Evolutionary conservation across 257 asterid genomes (phyloP), one percentile per base, ranked within the genome.

Genomic region (Jacaranda mimosifolia): DNA sequence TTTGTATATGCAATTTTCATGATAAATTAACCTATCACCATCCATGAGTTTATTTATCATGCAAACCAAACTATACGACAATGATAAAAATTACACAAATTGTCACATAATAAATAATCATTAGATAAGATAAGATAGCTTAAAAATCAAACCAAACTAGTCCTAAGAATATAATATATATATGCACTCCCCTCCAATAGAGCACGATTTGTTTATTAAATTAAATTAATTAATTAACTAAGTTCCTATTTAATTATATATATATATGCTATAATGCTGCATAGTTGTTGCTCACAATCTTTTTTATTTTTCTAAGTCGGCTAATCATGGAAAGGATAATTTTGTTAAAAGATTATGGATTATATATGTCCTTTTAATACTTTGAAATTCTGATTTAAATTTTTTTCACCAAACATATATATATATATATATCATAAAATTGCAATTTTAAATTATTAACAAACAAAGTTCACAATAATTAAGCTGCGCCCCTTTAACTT

Each of bases 281-380:
- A 78, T 67, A 63, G 76, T 57, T 70, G 79, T 79, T 51, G 32
- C 57, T 63, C 63, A 6, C 36, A 56, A 53, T 15, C 7, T 19
- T 5, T 53, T 42, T 77, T 46, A 13, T 77, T 36, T 48, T 70
- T 56, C 52, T 21, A 1, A 66, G 64, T 65, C 63, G 77, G 58
- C 65, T 70, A 77, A 82, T 77, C 68, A 70, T 63, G 9, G 67
- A 32, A 57, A 74, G 40, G 75, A 62, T 60, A 74, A 48, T 4
- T 9, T 62, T 67, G 36, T 17, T 66, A 7, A 72, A 10, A 67
- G n/a, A n/a, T n/a, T 65, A 17, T 78, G 60, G 72, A 73, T 73
- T 42, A 45, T 32, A 63, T 77, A 5, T 49, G 32, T 38, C 19
- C 5, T 67, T 51, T 63, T 14, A 6, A 42, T 71, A 49, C 38